Evolutionary conservation across 2,329 filamentous ascomycete genomes (phyloP), one percentile per base, ranked within the genome.

Genomic region (Zarea fungicola): DNA sequence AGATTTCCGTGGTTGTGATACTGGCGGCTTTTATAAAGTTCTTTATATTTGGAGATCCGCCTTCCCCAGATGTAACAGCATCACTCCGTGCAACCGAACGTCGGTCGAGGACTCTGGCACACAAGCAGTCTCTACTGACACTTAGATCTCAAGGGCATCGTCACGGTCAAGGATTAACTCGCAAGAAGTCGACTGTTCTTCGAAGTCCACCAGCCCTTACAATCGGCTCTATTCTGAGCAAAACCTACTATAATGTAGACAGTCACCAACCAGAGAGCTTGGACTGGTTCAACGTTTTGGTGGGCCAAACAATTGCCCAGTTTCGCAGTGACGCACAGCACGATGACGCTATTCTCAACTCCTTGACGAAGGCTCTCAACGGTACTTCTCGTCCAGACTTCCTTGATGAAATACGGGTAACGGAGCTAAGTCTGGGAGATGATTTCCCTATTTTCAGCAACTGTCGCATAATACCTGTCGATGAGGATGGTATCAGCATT

Each of bases 381-480:
- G 86, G 91, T n/a, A 78, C 81, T 10, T 83, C 83, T 37, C 86
- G 93, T 48, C 93, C 93, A 1, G 87, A 91, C 56, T 99, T 95
- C 65, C 76, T 99, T 26, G 92, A 95, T 64, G 87, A 93, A 62
- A 97, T 99, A 54, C 85, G 84, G 22, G 88, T 99, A 47, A 96
- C 91, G 3, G 92, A 99, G 68, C 83, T 99, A 52, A 95, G 86
- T 43, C 74, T 99, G 5, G 93, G 93, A 25, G 93, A 99, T 60
- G 93, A 99, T 60, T 99, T 97, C 56, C 93, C 93, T 23, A 99
- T 99, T 46, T 95, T 99, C 67, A 96, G 91, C 72, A 99, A 99
- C 66, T 97, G 93, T 62, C 83, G 93, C 51, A 87, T 99, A 48
- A 96, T 96, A 52, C 89, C 91, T 2, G 88, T 96, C 0, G 85